phyloP scores from a whole-genome alignment of 1,284 basidiomycete species.

The Cutaneotrichosporon spelunceum region DNA sequence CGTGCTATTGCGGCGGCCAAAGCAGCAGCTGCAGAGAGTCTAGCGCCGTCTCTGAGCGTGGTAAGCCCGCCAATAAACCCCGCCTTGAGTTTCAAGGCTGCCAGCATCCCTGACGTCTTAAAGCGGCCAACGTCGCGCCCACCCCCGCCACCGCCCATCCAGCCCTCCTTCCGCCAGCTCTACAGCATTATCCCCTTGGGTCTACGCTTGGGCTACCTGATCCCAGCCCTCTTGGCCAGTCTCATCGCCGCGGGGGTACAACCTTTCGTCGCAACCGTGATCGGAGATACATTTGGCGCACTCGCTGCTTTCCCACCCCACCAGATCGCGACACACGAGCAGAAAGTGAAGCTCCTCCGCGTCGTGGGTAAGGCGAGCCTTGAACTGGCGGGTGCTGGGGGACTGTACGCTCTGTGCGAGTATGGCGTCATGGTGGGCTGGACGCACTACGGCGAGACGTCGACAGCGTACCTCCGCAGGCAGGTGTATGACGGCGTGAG shows the following conservation, averaged over 20 bases:
- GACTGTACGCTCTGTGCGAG: conserved; percentile 67
- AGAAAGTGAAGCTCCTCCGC: conserved; percentile 59
- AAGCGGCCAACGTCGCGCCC: background rate
- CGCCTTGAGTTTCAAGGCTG: background rate
- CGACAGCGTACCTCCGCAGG: conserved; percentile 66
- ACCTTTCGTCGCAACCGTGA: conserved; percentile 87
- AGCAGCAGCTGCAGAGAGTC: background rate
- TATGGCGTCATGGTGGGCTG: conserved; percentile 74
- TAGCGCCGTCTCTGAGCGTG: background rate
- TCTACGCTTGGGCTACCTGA: conserved; percentile 58
- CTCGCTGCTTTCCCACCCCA: conserved; percentile 60
- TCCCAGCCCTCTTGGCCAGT: conserved; percentile 72
- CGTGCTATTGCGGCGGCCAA: background rate
- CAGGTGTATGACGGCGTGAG: conserved; percentile 69
- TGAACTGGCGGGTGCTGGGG: conserved; percentile 68
- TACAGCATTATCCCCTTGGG: conserved; percentile 63
- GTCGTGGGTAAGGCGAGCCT: conserved; percentile 62
- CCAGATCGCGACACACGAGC: conserved; percentile 44
- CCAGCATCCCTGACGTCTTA: background rate
- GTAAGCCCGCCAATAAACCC: background rate
- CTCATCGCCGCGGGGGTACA: conserved; percentile 72
- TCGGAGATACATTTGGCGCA: conserved; percentile 80
- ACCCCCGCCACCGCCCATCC: conserved; percentile 38
- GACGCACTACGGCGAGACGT: conserved; percentile 82
- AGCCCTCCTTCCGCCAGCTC: conserved; percentile 60